Evolutionary conservation across 306 rosid species (phyloP).

Genomic region (Luffa aegyptiaca): DNA sequence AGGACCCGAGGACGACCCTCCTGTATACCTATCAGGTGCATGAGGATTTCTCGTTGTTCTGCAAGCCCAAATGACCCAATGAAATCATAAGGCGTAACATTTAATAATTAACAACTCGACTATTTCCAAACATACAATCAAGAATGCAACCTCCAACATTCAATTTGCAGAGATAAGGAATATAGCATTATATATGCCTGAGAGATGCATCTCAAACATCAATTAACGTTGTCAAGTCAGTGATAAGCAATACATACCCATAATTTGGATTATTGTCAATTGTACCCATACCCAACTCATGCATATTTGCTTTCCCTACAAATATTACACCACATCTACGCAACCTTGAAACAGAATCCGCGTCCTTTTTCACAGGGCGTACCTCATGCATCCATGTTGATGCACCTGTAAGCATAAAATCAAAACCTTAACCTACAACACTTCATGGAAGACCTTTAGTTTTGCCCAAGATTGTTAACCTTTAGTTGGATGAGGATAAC

Average conservation of each 20-base stretch:
- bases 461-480: slow-evolving; percentile 32
- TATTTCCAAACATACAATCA: slow-evolving; percentile 8
- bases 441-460: not conserved
- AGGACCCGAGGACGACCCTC: slow-evolving; percentile 97
- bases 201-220: not conserved
- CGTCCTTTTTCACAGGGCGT: slow-evolving; percentile 57
- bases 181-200: not conserved
- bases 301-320: slow-evolving; percentile 95
- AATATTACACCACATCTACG: slow-evolving; percentile 85
- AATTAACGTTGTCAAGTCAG: not conserved
- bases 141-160: slow-evolving; percentile 4
- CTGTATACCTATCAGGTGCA: slow-evolving; percentile 86
- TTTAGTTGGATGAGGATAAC: slow-evolving; percentile 68
- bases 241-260: slow-evolving; percentile 42
- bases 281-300: slow-evolving; percentile 96
- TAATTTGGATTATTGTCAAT: slow-evolving; percentile 87
- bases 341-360: slow-evolving; percentile 53
- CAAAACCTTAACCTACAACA: slow-evolving; percentile 7
- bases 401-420: slow-evolving; percentile 48
- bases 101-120: not conserved
- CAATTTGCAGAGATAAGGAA: not conserved
- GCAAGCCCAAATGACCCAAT: slow-evolving; percentile 26
- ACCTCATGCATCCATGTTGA: slow-evolving; percentile 94
- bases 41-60: slow-evolving; percentile 95
- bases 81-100: not conserved